Percentiles rank a stretch among this genome's conserved stretches.
phyloP scores from a whole-genome alignment of 768 basidiomycete species.

The Pisolithus marmoratus region DNA sequence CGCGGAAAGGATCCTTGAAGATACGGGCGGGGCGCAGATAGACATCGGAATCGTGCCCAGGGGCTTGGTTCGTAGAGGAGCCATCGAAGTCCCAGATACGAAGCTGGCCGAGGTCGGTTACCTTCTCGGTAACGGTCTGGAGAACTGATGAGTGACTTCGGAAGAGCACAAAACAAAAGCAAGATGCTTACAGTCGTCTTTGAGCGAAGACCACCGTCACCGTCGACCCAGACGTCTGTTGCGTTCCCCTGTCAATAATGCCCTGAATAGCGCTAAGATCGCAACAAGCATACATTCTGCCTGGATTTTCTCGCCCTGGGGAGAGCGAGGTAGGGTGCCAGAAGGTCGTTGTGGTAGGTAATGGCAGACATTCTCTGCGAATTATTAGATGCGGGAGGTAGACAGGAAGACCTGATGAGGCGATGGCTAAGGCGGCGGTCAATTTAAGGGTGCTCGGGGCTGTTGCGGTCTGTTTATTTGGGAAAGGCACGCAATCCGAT shows the following conservation, averaged over 20 bases:
- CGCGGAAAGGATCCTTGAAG: constrained; percentile 99
- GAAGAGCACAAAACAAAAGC: neutral
- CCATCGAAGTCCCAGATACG: constrained; percentile 99
- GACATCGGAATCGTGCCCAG: constrained; percentile 93
- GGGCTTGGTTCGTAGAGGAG: constrained; percentile 95
- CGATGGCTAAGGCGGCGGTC: neutral
- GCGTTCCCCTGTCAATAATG: too few relatives aligned
- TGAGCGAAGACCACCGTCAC: constrained; percentile 87
- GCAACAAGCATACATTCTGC: constrained; percentile 70
- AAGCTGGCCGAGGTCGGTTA: constrained; percentile 84
- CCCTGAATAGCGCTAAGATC: too few relatives aligned
- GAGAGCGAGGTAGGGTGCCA: constrained; percentile 86
- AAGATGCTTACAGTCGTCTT: constrained; percentile 78
- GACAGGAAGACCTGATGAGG: constrained; percentile 13
- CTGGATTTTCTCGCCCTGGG: constrained; percentile 89
- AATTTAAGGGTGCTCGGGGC: constrained; percentile 18
- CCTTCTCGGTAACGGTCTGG: constrained; percentile 82
- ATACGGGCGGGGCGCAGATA: constrained; percentile 95
- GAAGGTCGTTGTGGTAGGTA: constrained; percentile 73
- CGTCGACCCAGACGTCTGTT: constrained; percentile 97
- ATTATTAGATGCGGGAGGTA: constrained; percentile 3
- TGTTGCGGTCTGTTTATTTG: constrained; percentile 23
- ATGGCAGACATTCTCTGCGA: constrained; percentile 25
- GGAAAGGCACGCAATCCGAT: constrained; percentile 11
- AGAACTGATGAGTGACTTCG: constrained; percentile 1